Evolutionary conservation across 176 grass and related monocot species (phyloP).

Genomic region (Avena eriantha): DNA sequence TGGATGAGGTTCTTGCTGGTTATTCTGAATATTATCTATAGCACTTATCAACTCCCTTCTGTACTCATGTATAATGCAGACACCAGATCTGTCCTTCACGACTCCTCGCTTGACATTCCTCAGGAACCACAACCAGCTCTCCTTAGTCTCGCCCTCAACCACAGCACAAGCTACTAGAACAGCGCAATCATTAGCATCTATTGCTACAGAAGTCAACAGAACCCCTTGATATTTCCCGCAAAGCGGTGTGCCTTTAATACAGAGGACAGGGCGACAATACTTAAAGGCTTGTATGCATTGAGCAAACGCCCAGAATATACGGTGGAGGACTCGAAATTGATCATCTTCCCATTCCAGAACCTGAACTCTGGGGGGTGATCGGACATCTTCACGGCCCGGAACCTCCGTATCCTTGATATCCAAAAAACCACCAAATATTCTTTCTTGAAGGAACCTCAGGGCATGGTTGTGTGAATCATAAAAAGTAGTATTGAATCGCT

Average conservation of each 20-base stretch:
- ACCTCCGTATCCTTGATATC: conserved; percentile 32
- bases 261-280: conserved; percentile 22
- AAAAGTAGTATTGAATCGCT: background rate
- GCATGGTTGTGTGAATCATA: conserved; percentile 23
- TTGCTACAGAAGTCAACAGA: conserved; percentile 12
- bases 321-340: background rate
- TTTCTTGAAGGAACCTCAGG: background rate
- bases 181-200: conserved; percentile 33
- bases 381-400: background rate
- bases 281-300: background rate
- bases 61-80: conserved; percentile 41
- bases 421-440: background rate
- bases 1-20: background rate
- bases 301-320: conserved; percentile 31
- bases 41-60: conserved; percentile 20
- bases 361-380: background rate
- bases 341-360: background rate
- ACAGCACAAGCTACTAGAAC: conserved; percentile 22
- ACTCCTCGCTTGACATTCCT: conserved; percentile 2
- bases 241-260: conserved; percentile 23
- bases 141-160: conserved; percentile 10
- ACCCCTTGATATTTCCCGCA: conserved; percentile 42
- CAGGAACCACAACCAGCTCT: conserved; percentile 30
- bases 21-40: background rate
- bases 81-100: background rate